Conservation (phyloP, 2,329 filamentous ascomycete species). For the Alternaria incomplexa region DNA sequence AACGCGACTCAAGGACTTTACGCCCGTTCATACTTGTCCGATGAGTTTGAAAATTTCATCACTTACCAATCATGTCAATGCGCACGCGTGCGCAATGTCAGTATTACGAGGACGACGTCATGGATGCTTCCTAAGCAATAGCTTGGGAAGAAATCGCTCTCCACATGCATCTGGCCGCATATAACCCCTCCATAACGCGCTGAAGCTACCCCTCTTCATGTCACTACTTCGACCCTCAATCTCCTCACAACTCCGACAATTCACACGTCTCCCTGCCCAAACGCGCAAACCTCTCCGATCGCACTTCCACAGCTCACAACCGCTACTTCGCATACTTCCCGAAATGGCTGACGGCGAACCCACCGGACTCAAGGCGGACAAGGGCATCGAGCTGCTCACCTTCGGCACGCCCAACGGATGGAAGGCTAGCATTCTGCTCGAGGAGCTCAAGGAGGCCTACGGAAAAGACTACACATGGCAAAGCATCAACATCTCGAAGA, state of each 20-base stretch:
- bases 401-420: slow-evolving; percentile 57
- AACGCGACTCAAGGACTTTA: not conserved
- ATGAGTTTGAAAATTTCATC: not conserved
- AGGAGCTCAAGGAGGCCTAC: slow-evolving; percentile 71
- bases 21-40: not conserved
- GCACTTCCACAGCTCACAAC: slow-evolving; percentile 28
- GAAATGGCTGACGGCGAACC: slow-evolving; percentile 49
- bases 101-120: slow-evolving; percentile 11
- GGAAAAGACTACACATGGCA: slow-evolving; percentile 65
- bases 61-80: not conserved
- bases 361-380: slow-evolving; percentile 65
- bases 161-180: slow-evolving; percentile 10
- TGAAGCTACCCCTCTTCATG: slow-evolving; percentile 19
- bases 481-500: slow-evolving; percentile 62
- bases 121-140: slow-evolving; percentile 17
- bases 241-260: slow-evolving; percentile 20
- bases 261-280: slow-evolving; percentile 16
- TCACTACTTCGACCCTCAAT: slow-evolving; percentile 24
- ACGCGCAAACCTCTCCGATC: slow-evolving; percentile 14
- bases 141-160: not conserved
- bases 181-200: slow-evolving; percentile 33
- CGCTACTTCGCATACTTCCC: slow-evolving; percentile 19
- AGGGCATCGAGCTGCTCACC: slow-evolving; percentile 70
- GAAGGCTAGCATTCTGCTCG: slow-evolving; percentile 67
- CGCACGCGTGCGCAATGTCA: not conserved